Conservation (phyloP, 805 yeast genomes). For the Cyberlindnera misumaiensis region DNA sequence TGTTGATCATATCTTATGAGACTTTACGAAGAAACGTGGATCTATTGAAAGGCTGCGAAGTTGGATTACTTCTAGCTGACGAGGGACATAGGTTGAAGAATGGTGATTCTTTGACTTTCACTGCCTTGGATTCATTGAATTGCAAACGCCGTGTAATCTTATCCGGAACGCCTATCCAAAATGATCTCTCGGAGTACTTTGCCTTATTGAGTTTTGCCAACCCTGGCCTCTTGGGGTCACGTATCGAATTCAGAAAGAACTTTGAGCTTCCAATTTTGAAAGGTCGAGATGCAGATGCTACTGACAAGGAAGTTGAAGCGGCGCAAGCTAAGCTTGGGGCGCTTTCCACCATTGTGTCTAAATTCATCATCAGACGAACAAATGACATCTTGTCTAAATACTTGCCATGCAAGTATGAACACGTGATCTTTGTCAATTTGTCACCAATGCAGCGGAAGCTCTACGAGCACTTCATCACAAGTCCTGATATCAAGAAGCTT, state of each 20-base stretch:
- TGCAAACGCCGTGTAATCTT: conserved; percentile 86
- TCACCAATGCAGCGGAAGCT: conserved; percentile 69
- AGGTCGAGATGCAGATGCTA: conserved; percentile 87
- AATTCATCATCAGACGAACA: conserved; percentile 89
- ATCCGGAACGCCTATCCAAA: conserved; percentile 96
- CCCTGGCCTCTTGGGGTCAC: conserved; percentile 85
- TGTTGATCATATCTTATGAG: conserved; percentile 88
- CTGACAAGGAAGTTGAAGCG: conserved; percentile 62
- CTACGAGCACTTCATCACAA: conserved; percentile 67
- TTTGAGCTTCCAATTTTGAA: conserved; percentile 73
- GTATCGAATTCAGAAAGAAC: conserved; percentile 76
- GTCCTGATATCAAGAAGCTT: conserved; percentile 67
- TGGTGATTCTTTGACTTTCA: conserved; percentile 88
- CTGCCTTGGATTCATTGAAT: conserved; percentile 74
- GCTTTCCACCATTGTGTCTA: conserved; percentile 70
- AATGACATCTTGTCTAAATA: conserved; percentile 92
- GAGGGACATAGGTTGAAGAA: conserved; percentile 82
- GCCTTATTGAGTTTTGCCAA: conserved; percentile 87
- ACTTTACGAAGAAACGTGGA: conserved; percentile 83
- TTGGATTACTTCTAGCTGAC: conserved; percentile 82
- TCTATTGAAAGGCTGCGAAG: conserved; percentile 64
- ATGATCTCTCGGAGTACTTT: conserved; percentile 89
- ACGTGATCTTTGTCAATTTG: conserved; percentile 86
- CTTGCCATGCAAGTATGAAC: conserved; percentile 92
- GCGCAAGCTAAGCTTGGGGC: conserved; percentile 69